Base-by-base conservation (phyloP, 2,329 filamentous ascomycete species). In the Pyrenophora seminiperda region DNA sequence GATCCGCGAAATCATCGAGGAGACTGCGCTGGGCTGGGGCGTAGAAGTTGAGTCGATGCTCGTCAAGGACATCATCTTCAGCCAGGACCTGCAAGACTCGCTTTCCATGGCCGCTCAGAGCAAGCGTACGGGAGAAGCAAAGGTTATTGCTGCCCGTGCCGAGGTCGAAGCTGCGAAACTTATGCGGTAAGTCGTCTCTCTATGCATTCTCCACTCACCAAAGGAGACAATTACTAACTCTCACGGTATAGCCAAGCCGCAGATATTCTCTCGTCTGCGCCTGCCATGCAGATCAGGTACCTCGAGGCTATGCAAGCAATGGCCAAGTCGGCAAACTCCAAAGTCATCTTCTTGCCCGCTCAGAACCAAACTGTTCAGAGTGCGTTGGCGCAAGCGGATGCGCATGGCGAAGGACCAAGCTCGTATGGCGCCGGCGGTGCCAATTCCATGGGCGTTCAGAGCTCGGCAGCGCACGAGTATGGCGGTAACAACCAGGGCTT, bases 21-120 rank as follows among this genome's bases (percentile, higher is more conserved):
- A 97, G 63, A 94, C 96, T 1, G 93, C 94, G 5, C 80, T 84
- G 9, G 91, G 90, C 54, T 99, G 94, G 94, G 94, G 94, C 76
- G 93, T 96, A 6, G 86, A 90, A 70, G 94, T 97, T 50, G 94
- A 97, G 81, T 92, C 88, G 69, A 99, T 99, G 93, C 86, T 99
- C 62, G 93, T 99, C 83, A 97, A 99, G 79, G 94, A 99, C 75
- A 96, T 99, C 71, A 89, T 97, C 73, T 99, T 99, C 84, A 91
- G 86, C 76, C 86, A 91, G 70, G 94, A 97, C 63, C 82, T 99
- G 36, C 94, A 99, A 76, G 93, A 97, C 69, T 94, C 90, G 14
- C 84, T 99, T 41, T 96, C 90, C 71, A 97, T 99, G 94, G 94
- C 94, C 31, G 94, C 94, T 3, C 94, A 99, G 82, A 91, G 88